Evolutionary conservation across 192 early-diverging fungal species (phyloP).

Genomic region (Entomortierella beljakovae): DNA sequence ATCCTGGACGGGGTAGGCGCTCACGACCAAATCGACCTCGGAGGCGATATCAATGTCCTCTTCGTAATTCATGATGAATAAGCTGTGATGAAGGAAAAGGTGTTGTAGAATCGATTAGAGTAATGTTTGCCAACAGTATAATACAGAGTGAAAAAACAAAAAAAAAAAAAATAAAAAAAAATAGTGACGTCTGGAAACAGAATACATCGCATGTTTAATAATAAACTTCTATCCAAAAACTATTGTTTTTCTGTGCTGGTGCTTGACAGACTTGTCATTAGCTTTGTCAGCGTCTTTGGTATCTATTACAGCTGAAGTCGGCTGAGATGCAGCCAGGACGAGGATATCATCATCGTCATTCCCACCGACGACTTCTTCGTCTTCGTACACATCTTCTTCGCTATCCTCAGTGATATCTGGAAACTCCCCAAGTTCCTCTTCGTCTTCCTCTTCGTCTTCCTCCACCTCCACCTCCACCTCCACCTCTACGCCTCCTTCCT

Average conservation of each 20-base stretch:
- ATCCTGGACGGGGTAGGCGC: slow-evolving; percentile 54
- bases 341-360: slow-evolving; percentile 1
- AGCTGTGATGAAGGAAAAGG: slow-evolving; percentile 23
- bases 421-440: slow-evolving; percentile 21
- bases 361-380: neutral
- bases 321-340: neutral
- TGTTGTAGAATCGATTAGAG: slow-evolving; percentile 5
- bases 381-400: slow-evolving; percentile 38
- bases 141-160: neutral
- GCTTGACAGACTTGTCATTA: slow-evolving; percentile 8
- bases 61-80: slow-evolving; percentile 52
- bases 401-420: slow-evolving; percentile 39
- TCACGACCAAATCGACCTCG: slow-evolving; percentile 55
- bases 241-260: slow-evolving; percentile 34
- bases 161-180: slow-evolving; percentile 6
- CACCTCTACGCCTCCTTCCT: slow-evolving; percentile 37
- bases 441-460: slow-evolving; percentile 10
- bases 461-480: neutral
- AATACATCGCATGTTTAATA: slow-evolving; percentile 3
- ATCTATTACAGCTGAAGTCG: neutral
- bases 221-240: slow-evolving; percentile 33
- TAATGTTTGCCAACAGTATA: neutral
- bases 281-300: neutral
- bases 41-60: slow-evolving; percentile 51
- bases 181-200: too few species aligned